A percentile compares a stretch with the other conserved stretches of the same genome.
Conservation (phyloP, 345 rosid species). For the Eucalyptus cloeziana region DNA sequence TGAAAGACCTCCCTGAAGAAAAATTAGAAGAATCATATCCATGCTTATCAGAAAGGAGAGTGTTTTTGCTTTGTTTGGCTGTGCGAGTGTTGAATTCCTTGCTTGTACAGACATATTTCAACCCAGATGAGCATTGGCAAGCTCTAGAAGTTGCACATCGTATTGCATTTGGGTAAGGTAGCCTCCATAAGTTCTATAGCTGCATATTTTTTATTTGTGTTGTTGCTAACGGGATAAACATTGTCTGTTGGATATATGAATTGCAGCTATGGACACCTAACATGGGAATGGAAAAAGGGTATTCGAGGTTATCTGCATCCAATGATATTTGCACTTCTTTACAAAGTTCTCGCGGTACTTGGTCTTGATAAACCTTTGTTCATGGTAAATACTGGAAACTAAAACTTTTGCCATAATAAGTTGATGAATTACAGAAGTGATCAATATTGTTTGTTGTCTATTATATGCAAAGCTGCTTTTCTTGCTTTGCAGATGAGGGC, state of each 20-base stretch:
- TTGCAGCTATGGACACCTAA: constrained; percentile 79
- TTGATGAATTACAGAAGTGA: background rate
- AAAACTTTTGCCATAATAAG: background rate
- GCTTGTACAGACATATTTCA: constrained; percentile 82
- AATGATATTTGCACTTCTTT: constrained; percentile 55
- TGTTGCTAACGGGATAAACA: background rate
- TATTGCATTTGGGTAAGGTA: constrained; percentile 56
- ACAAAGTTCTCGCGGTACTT: constrained; percentile 48
- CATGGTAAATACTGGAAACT: constrained; percentile 37
- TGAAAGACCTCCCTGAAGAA: background rate
- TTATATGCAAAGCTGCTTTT: background rate
- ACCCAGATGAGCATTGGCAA: constrained; percentile 98
- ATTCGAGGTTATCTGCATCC: constrained; percentile 93
- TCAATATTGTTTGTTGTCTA: background rate
- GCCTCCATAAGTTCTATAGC: background rate
- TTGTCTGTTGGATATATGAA: background rate
- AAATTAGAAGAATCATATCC: background rate
- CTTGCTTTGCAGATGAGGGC: constrained; percentile 39
- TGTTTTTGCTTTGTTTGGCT: constrained; percentile 45
- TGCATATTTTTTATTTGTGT: background rate
- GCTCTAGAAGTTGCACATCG: constrained; percentile 87
- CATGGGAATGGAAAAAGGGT: constrained; percentile 93
- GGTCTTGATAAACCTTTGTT: constrained; percentile 63
- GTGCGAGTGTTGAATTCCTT: constrained; percentile 55
- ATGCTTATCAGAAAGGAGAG: constrained; percentile 7